These are phyloP conservation scores for Phytophthora vignae DNA, from an alignment of 352 stramenopile genomes.

Conservation along the genomic window DNA sequence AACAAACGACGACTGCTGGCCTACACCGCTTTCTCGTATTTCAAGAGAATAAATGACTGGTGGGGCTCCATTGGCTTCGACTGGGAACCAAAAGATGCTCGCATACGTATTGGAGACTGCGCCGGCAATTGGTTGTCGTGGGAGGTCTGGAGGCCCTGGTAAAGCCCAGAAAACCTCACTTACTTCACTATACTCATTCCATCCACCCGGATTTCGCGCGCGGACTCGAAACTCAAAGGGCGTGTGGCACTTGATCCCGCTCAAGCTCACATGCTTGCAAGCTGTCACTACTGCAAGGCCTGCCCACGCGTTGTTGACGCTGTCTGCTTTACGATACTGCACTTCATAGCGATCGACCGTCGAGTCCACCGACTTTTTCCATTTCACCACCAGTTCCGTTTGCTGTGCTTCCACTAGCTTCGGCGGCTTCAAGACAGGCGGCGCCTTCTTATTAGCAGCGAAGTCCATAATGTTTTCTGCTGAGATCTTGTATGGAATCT, in stretches of 20 bases:
- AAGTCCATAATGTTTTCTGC: slow-evolving; percentile 69
- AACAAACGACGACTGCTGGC: slow-evolving; percentile 40
- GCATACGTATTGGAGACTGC: slow-evolving; percentile 73
- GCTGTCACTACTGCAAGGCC: slow-evolving; percentile 46
- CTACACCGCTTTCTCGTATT: slow-evolving; percentile 45
- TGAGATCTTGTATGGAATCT: slow-evolving; percentile 63
- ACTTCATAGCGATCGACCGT: slow-evolving; percentile 82
- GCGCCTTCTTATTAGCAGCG: slow-evolving; percentile 45
- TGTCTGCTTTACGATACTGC: slow-evolving; percentile 66
- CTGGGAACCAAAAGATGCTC: slow-evolving; percentile 77
- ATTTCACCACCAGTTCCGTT: slow-evolving; percentile 58
- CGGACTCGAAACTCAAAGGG: slow-evolving; percentile 68
- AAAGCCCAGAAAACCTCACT: slow-evolving; percentile 71
- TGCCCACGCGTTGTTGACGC: slow-evolving; percentile 55
- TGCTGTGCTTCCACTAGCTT: slow-evolving; percentile 61
- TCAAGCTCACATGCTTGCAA: slow-evolving; percentile 54
- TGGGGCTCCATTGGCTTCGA: slow-evolving; percentile 61
- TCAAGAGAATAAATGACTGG: slow-evolving; percentile 74
- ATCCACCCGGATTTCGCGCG: slow-evolving; percentile 70
- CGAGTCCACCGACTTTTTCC: slow-evolving; percentile 67
- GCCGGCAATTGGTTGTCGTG: slow-evolving; percentile 57
- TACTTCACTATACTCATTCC: slow-evolving; percentile 66
- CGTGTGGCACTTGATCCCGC: slow-evolving; percentile 57
- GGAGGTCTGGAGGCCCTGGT: slow-evolving; percentile 52
- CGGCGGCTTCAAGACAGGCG: slow-evolving; percentile 45